Percentiles rank a stretch among this genome's conserved stretches.
phyloP scores from a whole-genome alignment of 148 eudicot genomes.

The Rhododendron ferrugineum region DNA sequence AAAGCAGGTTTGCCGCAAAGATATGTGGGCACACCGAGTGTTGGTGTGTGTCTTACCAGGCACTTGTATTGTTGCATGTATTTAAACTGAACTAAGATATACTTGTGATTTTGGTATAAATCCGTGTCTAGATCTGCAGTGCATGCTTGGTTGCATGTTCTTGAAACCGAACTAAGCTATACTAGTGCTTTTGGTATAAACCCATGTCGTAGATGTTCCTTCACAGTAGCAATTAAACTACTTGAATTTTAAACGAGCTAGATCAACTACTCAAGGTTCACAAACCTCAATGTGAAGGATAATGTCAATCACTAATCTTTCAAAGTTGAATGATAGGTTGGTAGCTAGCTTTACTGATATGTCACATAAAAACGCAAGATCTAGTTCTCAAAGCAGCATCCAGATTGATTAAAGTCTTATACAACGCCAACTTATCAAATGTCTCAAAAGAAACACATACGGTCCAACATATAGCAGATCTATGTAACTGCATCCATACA shows the following conservation, averaged over 20 bases:
- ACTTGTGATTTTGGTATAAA: not conserved
- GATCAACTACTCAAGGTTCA: not conserved
- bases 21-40: not conserved
- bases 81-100: not conserved
- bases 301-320: not conserved
- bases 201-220: not conserved
- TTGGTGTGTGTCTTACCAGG: not conserved
- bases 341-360: not conserved
- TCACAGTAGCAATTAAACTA: not conserved
- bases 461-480: not conserved
- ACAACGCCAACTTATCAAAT: not conserved
- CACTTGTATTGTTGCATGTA: not conserved
- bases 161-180: not conserved
- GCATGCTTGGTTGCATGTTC: too few relatives aligned
- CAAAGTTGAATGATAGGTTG: not conserved
- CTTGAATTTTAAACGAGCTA: not conserved
- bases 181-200: not conserved
- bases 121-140: not conserved
- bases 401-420: not conserved
- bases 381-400: slow-evolving; percentile 6
- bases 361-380: not conserved
- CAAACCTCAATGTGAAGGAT: not conserved
- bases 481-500: not conserved
- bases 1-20: not conserved
- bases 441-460: not conserved